Conservation (phyloP, 2,329 filamentous ascomycete genomes). For the Penicillium glabrum region DNA sequence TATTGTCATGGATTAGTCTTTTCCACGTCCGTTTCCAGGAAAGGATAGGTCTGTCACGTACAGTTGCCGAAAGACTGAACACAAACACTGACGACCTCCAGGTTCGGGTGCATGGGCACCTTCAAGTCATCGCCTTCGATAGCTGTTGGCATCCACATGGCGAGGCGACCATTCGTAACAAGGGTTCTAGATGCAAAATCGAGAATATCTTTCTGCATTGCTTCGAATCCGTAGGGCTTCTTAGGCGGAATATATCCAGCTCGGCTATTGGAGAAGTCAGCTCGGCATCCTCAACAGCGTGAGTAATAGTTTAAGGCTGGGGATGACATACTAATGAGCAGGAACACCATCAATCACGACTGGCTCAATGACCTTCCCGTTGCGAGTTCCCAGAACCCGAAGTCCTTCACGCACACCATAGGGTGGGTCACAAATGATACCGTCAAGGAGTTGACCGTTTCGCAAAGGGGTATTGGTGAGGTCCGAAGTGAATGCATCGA, state of each 20-base stretch:
- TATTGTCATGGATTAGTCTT: constrained; percentile 2
- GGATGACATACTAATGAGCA: constrained; percentile 62
- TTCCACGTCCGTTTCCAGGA: neutral
- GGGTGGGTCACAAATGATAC: constrained; percentile 91
- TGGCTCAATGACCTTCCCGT: constrained; percentile 53
- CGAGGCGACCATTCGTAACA: constrained; percentile 75
- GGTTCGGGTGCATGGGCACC: constrained; percentile 71
- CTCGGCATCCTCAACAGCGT: neutral
- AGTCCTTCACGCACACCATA: constrained; percentile 93
- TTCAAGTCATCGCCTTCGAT: constrained; percentile 75
- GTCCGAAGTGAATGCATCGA: constrained; percentile 82
- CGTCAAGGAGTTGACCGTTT: constrained; percentile 67
- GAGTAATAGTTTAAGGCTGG: neutral
- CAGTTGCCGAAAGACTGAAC: constrained; percentile 89
- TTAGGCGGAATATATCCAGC: constrained; percentile 81
- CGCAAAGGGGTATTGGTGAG: constrained; percentile 81
- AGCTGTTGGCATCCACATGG: constrained; percentile 97
- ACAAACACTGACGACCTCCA: constrained; percentile 74
- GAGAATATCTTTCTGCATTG: constrained; percentile 87
- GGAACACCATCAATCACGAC: constrained; percentile 68
- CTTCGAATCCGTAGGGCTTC: constrained; percentile 84
- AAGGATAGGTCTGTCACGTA: constrained; percentile 35
- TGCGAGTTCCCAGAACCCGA: constrained; percentile 77
- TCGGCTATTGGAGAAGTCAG: constrained; percentile 41
- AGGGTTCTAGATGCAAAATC: constrained; percentile 75